phyloP scores from a whole-genome alignment of 176 grass and related monocot species.

The Metroxylon sagu region DNA sequence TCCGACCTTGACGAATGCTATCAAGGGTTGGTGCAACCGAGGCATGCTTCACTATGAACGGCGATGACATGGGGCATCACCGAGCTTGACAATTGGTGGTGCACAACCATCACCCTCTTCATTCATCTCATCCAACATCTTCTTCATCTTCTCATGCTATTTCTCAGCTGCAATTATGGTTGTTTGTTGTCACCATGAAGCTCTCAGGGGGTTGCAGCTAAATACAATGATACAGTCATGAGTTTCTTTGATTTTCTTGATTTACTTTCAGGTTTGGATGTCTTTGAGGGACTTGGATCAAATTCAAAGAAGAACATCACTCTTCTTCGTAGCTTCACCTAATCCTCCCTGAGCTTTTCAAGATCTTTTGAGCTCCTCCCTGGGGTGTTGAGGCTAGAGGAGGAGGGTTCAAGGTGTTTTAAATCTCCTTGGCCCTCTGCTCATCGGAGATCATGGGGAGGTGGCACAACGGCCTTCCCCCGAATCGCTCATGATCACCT shows the following conservation, averaged over 20 bases:
- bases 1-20: constrained; percentile 89
- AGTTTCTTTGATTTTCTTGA: constrained; percentile 55
- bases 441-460: no score
- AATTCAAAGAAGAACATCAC: no score
- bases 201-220: constrained; percentile 25
- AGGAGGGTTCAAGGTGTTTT: no score
- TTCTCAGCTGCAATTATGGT: constrained; percentile 72
- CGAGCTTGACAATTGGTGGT: constrained; percentile 70
- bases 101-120: constrained; percentile 71
- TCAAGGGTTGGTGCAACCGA: constrained; percentile 85
- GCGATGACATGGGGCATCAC: constrained; percentile 97
- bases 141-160: constrained; percentile 73
- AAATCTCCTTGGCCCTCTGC: no score
- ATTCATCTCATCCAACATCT: constrained; percentile 96
- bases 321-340: no score
- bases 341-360: constrained; percentile 92
- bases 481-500: no score
- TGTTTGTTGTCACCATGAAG: constrained; percentile 33
- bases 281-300: no score
- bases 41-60: constrained; percentile 94
- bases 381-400: no score
- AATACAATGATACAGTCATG: constrained; percentile 38
- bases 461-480: no score
- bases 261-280: constrained; percentile 70
- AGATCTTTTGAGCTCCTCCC: no score